Base-by-base conservation (phyloP, 2,329 filamentous ascomycete species). In the Cryphonectria naterciae region DNA sequence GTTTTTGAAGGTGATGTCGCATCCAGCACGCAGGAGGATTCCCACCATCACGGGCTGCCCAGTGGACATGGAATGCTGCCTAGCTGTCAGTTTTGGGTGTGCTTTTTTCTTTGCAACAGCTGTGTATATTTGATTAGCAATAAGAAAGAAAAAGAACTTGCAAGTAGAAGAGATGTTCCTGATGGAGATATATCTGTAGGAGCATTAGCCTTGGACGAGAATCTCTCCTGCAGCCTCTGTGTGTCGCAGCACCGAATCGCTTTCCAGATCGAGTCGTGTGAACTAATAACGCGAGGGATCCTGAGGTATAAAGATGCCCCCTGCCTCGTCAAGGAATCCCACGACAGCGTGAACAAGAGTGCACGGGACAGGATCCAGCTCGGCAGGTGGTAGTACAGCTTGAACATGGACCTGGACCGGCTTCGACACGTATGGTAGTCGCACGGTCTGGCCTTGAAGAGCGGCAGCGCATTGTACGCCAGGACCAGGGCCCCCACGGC, bases 401-500 rank as follows among this genome's bases (percentile, higher is more conserved):
- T 54, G 49, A 54, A 54, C 49, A 10, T 54, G n/a, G 49, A 54
- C 10, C 2, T 54, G 22, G 49, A 25, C 49, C 49, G 49, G 49
- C 49, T 54, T 25, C 22, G 49, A 25, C 49, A 54, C 11, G 22
- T 22, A 25, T 13, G 22, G 25, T 25, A 25, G 10, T 54, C 49
- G n/a, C 49, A 54, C n/a, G n/a, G n/a, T 54, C 22, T 54, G 49
- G 49, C 49, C 49, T 54, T 54, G 49, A 54, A 54, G n/a, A 54
- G 49, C 49, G 49, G 49, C 49, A 54, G 10, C 49, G 49, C n/a
- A 25, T 54, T 54, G n/a, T 54, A 54, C 0, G 49, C 49, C 49
- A 54, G 49, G n/a, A 54, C n/a, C 49, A 54, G 49, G 11, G 49
- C 49, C 22, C 49, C 49, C n/a, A 54, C 22, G n/a, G 49, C 49